Conservation (phyloP, 106 monocot genomes). For the Dioscorea zingiberensis region DNA sequence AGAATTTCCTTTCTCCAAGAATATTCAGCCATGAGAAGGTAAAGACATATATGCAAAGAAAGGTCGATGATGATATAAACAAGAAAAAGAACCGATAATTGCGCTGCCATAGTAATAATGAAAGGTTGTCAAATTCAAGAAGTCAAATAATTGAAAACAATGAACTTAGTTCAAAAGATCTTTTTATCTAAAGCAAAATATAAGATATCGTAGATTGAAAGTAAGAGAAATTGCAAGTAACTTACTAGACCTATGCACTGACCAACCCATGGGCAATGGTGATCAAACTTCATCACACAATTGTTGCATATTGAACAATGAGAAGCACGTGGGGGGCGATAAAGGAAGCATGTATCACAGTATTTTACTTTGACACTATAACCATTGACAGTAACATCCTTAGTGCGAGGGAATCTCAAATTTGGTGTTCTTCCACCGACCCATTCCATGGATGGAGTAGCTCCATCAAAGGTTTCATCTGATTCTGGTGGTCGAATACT, state of each 20-base stretch:
- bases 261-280: constrained; percentile 98
- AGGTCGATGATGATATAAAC: constrained; percentile 74
- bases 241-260: constrained; percentile 95
- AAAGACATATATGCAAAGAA: constrained; percentile 79
- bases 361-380: constrained; percentile 71
- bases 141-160: not conserved
- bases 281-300: constrained; percentile 94
- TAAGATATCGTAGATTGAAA: no score
- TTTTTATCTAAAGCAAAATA: no score
- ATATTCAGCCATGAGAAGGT: constrained; percentile 79
- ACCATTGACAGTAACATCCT: constrained; percentile 72
- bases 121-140: not conserved
- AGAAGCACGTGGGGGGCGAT: constrained; percentile 79
- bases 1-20: constrained; percentile 31
- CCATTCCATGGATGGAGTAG: constrained; percentile 75
- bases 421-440: constrained; percentile 49
- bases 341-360: constrained; percentile 90
- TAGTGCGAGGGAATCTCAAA: constrained; percentile 56
- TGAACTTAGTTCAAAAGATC: no score
- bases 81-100: constrained; percentile 91
- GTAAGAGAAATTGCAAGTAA: not conserved
- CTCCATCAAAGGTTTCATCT: constrained; percentile 29
- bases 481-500: constrained; percentile 54
- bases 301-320: constrained; percentile 97
- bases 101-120: constrained; percentile 44